Evolutionary conservation across 139 green algal genomes (phyloP), one percentile per base, ranked within the genome.

Genomic region (Haematococcus lacustris): DNA sequence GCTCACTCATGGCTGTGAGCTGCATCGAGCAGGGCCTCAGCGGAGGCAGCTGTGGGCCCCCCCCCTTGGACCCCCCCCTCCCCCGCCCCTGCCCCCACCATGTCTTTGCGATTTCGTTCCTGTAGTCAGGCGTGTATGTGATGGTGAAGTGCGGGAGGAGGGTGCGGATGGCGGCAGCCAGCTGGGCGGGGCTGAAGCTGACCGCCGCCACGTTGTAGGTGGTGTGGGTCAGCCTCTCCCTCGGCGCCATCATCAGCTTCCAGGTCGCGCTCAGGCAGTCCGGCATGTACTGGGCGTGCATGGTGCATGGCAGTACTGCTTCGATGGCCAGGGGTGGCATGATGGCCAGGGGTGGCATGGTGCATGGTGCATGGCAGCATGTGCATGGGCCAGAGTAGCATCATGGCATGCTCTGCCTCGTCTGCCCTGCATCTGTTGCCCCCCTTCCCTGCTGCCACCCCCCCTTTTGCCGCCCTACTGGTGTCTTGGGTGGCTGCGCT

Each of bases 141-240:
- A 87, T 84, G 28, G 26, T 63, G 65, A 83, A 84, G 63, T 78
- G 13, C 0, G 81, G 81, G 47, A 87, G 30, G 6, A 69, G 64
- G 13, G n/a, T 40, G 51, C 66, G 67, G 59, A 92, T 88, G 65
- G 77, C 66, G 1, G 43, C 78, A 23, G 76, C 79, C 68, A 92
- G 76, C 74, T 88, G 38, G 21, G 67, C 65, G 32, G 87, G 87
- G 34, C 78, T 88, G 78, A 89, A 89, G 69, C 57, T 80, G 66
- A 88, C 78, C 4, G 80, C 83, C 1, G 83, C 84, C 17, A 92
- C 78, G 51, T 89, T 91, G 80, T 91, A 92, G 5, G 86, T 88
- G 33, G 47, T 71, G 38, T 73, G 77, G 30, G 70, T 80, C 1
- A 90, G 73, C 0, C 37, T 21, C 23, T 85, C 76, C 3, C 69